Evolutionary conservation across 2,329 filamentous ascomycete genomes (phyloP).

Genomic region (Colletotrichum nymphaeae): DNA sequence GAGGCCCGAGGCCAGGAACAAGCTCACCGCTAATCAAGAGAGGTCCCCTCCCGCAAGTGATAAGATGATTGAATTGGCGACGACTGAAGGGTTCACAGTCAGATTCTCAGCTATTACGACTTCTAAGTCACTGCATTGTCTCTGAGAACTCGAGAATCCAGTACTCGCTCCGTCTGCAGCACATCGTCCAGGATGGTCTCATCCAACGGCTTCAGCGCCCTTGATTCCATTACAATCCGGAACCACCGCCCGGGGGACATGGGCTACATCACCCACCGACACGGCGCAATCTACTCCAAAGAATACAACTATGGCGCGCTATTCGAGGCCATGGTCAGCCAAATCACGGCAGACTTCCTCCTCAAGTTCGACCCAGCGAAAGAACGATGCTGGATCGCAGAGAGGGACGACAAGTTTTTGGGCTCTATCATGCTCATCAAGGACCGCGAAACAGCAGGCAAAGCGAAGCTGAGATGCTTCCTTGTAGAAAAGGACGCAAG

Average conservation of each 20-base stretch:
- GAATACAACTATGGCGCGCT: conserved; percentile 35
- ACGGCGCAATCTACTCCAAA: conserved; percentile 39
- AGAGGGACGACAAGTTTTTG: conserved; percentile 38
- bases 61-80: background rate
- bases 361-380: conserved; percentile 37
- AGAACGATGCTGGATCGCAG: conserved; percentile 45
- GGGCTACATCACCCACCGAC: conserved; percentile 41
- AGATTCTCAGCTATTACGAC: background rate
- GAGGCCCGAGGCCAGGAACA: background rate
- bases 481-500: conserved; percentile 39
- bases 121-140: no score
- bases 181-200: background rate
- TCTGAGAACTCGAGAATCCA: no score
- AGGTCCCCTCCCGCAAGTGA: background rate
- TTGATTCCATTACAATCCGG: conserved; percentile 14
- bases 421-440: conserved; percentile 41
- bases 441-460: conserved; percentile 24
- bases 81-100: no score
- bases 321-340: conserved; percentile 40
- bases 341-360: conserved; percentile 41
- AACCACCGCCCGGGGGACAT: conserved; percentile 39
- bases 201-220: no score
- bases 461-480: conserved; percentile 41
- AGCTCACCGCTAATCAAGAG: background rate
- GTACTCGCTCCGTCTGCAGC: no score